Evolutionary conservation across 129 eudicot genomes (phyloP), one percentile per base, ranked within the genome.

Genomic region (Flaveria sonorensis): DNA sequence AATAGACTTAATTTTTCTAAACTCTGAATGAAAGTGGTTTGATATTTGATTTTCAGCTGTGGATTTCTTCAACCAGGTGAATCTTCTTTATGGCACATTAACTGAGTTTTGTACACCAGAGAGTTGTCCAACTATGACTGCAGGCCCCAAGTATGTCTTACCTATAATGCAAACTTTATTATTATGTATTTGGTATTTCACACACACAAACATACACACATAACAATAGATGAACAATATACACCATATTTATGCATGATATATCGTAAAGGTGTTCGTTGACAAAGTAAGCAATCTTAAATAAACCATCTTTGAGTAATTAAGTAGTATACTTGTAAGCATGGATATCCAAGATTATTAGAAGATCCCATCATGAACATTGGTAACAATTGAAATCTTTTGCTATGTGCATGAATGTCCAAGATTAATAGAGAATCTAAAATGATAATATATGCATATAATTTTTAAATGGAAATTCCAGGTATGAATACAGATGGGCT

Each of bases 41-140:
- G 67, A 19, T 78, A 3, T 72, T 76, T 46, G 48, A 52, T 83
- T 81, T 91, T 70, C 96, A 92, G 97, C 97, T 73, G 96, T 92
- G 62, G 97, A 92, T 79, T 92, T 92, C 89, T 92, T 92, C 91
- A 92, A 92, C 85, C 97, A 92, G 88, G 97, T 89, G 86, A 92
- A 92, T 86, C 89, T 92, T 85, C 97, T 92, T 39, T 86, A 84
- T 84, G 97, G 96, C 77, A 92, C 97, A 24, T 88, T 92, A 26
- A 89, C 96, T 0, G 96, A 92, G 85, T 92, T 92, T 80, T 92
- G 97, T 74, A 92, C 96, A 3, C 75, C 97, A 19, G 97, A 92
- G 77, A 87, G 77, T 71, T 92, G 97, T 83, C 96, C 96, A 13
- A 89, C 96, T 24, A 92, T 92, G 97, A 75, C 96, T 69, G 97